Base-by-base conservation (phyloP, 2,329 filamentous ascomycete genomes). In the Leptographium wingfieldii region DNA sequence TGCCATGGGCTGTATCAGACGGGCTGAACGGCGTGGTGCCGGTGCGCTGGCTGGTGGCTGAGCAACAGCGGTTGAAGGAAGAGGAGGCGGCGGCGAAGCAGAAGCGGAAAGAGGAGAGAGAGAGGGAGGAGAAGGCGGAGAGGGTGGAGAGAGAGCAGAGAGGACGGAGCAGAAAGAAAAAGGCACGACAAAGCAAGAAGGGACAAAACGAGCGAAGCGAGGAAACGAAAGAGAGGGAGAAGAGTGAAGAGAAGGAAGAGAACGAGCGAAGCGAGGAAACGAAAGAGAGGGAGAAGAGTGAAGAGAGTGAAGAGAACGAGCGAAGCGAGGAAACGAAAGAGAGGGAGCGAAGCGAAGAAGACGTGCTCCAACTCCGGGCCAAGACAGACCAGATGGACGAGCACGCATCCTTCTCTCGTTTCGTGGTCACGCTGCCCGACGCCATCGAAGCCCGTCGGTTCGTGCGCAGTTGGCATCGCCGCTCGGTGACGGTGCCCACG, bases 371-470 rank as follows among this genome's bases (percentile, higher is more conserved):
- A n/a, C 59, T 60, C 54, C 46, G n/a, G 27, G 53, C 22, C 56
- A 63, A 62, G 56, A 65, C 57, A n/a, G 61, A 57, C 64, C 63
- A 67, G 10, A 70, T 71, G 67, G 68, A 69, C 60, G 68, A 72
- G 48, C 65, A 56, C 5, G 61, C 54, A 1, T 73, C 72, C 67
- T 74, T 70, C 59, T 65, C 67, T 43, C 71, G 79, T 49, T 82
- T 81, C 72, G 71, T 86, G 16, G 65, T 86, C 27, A 75, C 78
- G 5, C 84, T 87, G 62, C 67, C 73, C 16, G 78, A 79, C n/a
- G 72, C 76, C 56, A 71, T 72, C 11, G 81, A 82, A 62, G 82
- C 82, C 25, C 75, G 73, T 59, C 73, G 77, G 59, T 80, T 80
- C 63, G 74, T 76, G 35, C 69, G 76, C 62, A 62, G 64, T 57